Base-by-base conservation (phyloP, 179 eudicot species). In the Beta corolliflora region DNA sequence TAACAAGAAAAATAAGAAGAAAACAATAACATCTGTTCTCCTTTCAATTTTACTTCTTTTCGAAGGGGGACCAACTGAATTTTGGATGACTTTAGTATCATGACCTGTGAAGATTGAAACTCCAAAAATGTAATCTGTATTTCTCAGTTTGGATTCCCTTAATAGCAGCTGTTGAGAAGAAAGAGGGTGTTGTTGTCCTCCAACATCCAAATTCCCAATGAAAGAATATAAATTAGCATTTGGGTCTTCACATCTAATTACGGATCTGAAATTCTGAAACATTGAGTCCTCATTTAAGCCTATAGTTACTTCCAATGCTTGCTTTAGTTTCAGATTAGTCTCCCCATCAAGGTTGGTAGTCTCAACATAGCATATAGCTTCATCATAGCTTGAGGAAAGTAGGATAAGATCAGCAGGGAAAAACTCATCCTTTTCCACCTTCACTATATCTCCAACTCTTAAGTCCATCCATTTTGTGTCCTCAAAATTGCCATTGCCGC, bases 301-400 rank as follows among this genome's bases (percentile, higher is more conserved):
- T 52, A 89, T 84, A 12, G 97, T 90, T 36, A 77, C 89, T 67
- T 91, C 94, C 53, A 88, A 71, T 46, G 94, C 92, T 76, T 93
- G 98, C 77, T 94, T 94, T 54, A 93, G 90, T 80, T 94, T 94
- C 55, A 94, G 87, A 86, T 94, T 94, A 58, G 94, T 93, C 74
- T 93, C 97, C 45, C 98, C 98, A 71, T 94, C 98, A 31, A 94
- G 92, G 74, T 94, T 91, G 87, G 90, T 93, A 59, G 98, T 94
- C 86, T 94, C 98, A 52, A 94, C 97, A 73, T 93, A 94, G 85
- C 94, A 94, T 76, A 93, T 89, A 48, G 92, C 91, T 75, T 91
- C 97, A 0, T 81, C 80, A 59, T 89, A 94, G 86, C 93, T 93
- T 41, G 98, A 94, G n/a, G 97, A 88, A 70, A 94, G 89, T 81